Evolutionary conservation across 2,329 filamentous ascomycete species (phyloP).

Genomic region (Fusarium sp.): DNA sequence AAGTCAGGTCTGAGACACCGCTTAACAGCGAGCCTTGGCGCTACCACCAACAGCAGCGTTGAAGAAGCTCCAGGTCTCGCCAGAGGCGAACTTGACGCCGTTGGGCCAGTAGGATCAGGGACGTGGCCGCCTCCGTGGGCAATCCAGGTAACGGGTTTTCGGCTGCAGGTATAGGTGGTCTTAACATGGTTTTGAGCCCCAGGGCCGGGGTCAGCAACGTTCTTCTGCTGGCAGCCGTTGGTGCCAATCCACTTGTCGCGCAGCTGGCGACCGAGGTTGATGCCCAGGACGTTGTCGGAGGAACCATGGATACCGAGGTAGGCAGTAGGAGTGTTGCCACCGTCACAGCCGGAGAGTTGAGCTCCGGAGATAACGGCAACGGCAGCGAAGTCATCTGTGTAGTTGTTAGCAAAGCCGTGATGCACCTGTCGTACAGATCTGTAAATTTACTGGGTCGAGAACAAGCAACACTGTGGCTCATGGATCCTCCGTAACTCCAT

Average conservation of each 20-base stretch:
- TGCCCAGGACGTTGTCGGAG: constrained; percentile 53
- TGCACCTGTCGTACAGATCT: rapidly evolving
- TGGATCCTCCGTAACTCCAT: constrained; percentile 60
- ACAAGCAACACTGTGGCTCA: constrained; percentile 59
- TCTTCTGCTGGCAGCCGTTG: constrained; percentile 53
- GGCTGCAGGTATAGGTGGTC: constrained; percentile 48
- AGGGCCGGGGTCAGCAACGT: constrained; percentile 37
- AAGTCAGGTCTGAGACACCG: background rate
- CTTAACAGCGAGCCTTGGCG: constrained; percentile 10
- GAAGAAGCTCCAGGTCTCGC: constrained; percentile 47
- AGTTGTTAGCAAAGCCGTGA: background rate
- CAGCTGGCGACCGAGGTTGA: constrained; percentile 51
- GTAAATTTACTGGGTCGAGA: constrained; percentile 48
- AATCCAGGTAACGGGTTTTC: constrained; percentile 51
- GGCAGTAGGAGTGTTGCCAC: constrained; percentile 55
- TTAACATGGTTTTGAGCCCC: constrained; percentile 42
- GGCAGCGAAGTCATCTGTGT: constrained; percentile 51
- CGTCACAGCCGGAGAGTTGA: constrained; percentile 52
- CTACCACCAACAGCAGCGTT: constrained; percentile 19
- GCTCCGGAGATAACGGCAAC: constrained; percentile 54
- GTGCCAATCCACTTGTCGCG: constrained; percentile 55
- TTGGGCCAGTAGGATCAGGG: constrained; percentile 35
- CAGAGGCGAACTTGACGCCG: constrained; percentile 36
- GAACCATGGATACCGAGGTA: constrained; percentile 57
- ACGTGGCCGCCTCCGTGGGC: constrained; percentile 46